Evolutionary conservation across 2,329 filamentous ascomycete genomes (phyloP), one percentile per base, ranked within the genome.

Genomic region (Colletotrichum coccodes): DNA sequence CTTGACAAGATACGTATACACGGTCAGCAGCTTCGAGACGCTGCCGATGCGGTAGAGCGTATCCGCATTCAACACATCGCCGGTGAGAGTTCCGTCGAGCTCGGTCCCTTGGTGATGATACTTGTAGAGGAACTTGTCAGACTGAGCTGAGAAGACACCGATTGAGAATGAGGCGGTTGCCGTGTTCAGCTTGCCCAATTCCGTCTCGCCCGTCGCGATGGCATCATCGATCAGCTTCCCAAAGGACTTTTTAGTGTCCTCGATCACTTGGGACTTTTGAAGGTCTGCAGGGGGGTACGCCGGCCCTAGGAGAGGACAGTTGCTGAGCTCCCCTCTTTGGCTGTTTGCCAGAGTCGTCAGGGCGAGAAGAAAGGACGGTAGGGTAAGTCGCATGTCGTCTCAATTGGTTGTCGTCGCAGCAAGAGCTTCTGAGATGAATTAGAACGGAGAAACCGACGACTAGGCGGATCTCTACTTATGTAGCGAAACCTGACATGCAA

Each of bases 11-110:
- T 76, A 60, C 1, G 73, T 60, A 57, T 77, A 77, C 18, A 73
- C 74, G 0, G 79, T 75, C 6, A 81, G 70, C 3, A 81, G 58
- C 66, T 81, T 81, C 0, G 79, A 77, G 1, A 78, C 72, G 61
- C 78, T 80, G 0, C 77, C 79, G 6, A 81, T 76, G 2, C 78
- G 72, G 42, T 76, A 80, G 16, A 80, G 71, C 4, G 80, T 81
- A 23, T 80, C 64, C 23, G 75, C 66, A 16, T 79, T 73, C 28
- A 81, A 65, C 21, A 65, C 54, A 0, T 71, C 72, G 0, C 68
- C 58, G 0, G 74, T 75, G 0, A 77, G 47, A 0, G 68, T 68
- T 23, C 58, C 47, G 0, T 75, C 47, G 1, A 70, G 62, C 0
- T 58, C 67, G 2, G 73, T 60, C 1, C 73, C 74, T 3, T 65